Conservation (phyloP, 2,329 filamentous ascomycete genomes). For the Pseudogymnoascus sp. region DNA sequence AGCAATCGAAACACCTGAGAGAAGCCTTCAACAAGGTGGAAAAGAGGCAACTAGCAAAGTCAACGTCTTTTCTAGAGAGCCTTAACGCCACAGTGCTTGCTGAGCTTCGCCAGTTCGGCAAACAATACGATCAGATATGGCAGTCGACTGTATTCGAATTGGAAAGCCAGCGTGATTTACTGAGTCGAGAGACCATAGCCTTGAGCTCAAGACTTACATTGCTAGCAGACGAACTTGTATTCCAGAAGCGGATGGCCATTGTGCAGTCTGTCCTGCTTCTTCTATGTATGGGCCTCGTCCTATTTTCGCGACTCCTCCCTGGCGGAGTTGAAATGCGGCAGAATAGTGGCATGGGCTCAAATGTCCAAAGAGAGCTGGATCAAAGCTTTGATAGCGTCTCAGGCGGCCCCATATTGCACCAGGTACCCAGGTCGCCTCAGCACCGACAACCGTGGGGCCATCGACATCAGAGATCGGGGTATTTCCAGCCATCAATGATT, state of each 20-base stretch:
- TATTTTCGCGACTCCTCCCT: conserved; percentile 59
- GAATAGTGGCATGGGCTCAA: background rate
- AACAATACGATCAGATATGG: conserved; percentile 94
- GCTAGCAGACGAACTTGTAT: conserved; percentile 84
- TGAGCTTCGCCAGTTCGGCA: conserved; percentile 69
- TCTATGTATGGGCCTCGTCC: conserved; percentile 76
- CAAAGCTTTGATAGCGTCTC: conserved; percentile 3
- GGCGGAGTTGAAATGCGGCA: conserved; percentile 17
- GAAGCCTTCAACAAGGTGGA: conserved; percentile 83
- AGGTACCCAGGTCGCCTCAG: background rate
- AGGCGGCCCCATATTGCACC: background rate
- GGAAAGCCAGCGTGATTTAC: conserved; percentile 79
- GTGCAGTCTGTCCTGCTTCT: conserved; percentile 83
- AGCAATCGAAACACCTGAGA: conserved; percentile 83
- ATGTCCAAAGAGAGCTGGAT: background rate
- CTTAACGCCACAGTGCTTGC: conserved; percentile 82
- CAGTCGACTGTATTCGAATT: conserved; percentile 89
- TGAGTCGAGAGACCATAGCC: conserved; percentile 74
- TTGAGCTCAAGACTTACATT: conserved; percentile 74
- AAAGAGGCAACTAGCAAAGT: conserved; percentile 77
- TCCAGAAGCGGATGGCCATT: conserved; percentile 86
- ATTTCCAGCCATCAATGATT: conserved; percentile 11
- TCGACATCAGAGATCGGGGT: background rate
- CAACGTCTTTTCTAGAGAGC: conserved; percentile 70
- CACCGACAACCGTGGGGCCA: conserved; percentile 5